Base-by-base conservation (phyloP, 805 yeast species). In the Hagleromyces aurorensis region DNA sequence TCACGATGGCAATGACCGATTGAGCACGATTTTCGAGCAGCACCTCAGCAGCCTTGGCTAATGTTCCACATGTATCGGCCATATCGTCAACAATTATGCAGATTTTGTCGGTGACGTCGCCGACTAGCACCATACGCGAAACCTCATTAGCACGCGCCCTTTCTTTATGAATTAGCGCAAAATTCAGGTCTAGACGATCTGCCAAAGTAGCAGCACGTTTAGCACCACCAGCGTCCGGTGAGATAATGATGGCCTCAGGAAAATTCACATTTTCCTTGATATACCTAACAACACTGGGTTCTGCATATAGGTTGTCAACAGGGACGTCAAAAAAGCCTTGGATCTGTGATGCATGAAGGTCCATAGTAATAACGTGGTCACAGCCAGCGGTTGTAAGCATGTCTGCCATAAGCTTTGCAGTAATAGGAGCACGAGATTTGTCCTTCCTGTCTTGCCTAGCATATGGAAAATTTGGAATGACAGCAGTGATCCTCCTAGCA, bases 161-260 rank as follows among this genome's bases (percentile, higher is more conserved):
- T 59, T 82, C 93, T 55, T 82, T 82, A 57, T 82, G 91, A 44
- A 82, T 81, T 57, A 82, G 70, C 13, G 91, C 91, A 59, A 82
- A 82, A 50, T 79, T 79, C 52, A 79, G 62, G 55, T 82, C 91
- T 41, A 82, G 60, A 37, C 78, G 69, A 54, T 81, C 91, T 30
- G 91, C 91, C 41, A 82, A 62, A 7, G 80, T 77, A 7, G 91
- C 91, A n/a, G 83, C 91, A 61, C 93, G 70, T 52, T 82, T 82
- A 34, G 91, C 91, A 40, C 93, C 93, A 54, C 93, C 93, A 6
- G 91, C 93, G 61, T 82, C 93, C 5, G 93, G 93, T 1, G 91
- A 82, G 11, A 82, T 74, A 32, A 82, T 73, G 31, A 81, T 80
- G n/a, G 83, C 72, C 26, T 79, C 70, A 23, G 70, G 58, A 40